Evolutionary conservation across 108 stramenopile genomes (phyloP), one percentile per base, ranked within the genome.

Genomic region (Conticribra guillardii): DNA sequence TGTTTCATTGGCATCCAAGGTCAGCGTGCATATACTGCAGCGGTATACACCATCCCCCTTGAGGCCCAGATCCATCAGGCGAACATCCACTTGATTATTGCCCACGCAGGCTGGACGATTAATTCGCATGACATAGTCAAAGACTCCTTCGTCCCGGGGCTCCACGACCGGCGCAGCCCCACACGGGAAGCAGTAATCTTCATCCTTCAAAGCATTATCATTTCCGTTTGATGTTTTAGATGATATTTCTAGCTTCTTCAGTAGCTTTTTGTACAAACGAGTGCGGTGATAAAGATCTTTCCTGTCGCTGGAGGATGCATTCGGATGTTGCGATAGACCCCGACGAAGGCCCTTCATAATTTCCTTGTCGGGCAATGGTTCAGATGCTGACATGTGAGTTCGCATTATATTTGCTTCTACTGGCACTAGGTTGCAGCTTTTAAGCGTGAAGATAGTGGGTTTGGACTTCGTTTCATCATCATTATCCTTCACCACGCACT

Each of bases 1-100:
- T 45, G 19, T 34, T 34, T 67, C 66, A 34, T 27, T 15, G 14
- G 33, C 19, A 22, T 44, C 54, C 54, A 67, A 56, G 2, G 26
- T 23, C 37, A 45, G 37, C 19, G 53, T 44, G 26, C 66, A 67
- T 19, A 67, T 67, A 11, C 37, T 53, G 52, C 66, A 67, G 0
- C 19, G 54, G 23, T 23, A 33, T 15, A 55, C 26, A 23, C 54
- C 54, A 54, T 67, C 53, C 14, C 66, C 66, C 23, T 67, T 67
- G 11, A 67, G n/a, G 23, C 66, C 66, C 54, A 67, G 27, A 45
- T 67, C 66, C 66, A 67, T 67, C 32, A 55, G 34, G 19, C 66
- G 53, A 11, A 67, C 24, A 67, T 67, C 66, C 37, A 67, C 5
- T 29, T 67, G 53, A 26, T 67, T 67, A 27, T 67, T 67, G 34